A percentile compares a stretch with the other conserved stretches of the same genome.
Evolutionary conservation across 2,329 filamentous ascomycete genomes (phyloP).

Genomic region (Mariannaea sp.): DNA sequence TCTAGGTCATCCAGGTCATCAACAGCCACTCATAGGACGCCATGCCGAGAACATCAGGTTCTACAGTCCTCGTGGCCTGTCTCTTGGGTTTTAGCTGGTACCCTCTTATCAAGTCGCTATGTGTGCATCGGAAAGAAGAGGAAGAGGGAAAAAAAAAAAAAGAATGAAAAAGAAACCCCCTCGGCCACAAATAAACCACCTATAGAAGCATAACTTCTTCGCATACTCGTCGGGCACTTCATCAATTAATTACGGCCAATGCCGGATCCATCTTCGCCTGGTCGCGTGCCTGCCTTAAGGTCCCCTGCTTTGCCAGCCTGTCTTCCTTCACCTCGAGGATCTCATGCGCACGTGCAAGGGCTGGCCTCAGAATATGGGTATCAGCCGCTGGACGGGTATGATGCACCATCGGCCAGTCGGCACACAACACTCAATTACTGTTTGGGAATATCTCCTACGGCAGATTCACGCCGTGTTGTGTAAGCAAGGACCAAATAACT

Average conservation of each 20-base stretch:
- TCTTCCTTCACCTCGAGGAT: neutral
- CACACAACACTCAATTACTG: too few species aligned
- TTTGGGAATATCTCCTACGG: too few species aligned
- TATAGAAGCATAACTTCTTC: too few species aligned
- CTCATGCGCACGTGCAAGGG: neutral
- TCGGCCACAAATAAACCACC: neutral
- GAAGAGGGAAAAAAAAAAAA: neutral
- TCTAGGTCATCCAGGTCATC: neutral
- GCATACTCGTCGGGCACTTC: neutral
- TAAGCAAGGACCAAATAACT: too few species aligned
- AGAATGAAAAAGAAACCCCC: neutral
- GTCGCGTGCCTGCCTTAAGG: conserved; percentile 13
- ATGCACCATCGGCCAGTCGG: too few species aligned
- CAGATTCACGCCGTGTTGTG: too few species aligned
- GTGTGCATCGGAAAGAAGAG: neutral
- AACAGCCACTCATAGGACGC: conserved; percentile 1
- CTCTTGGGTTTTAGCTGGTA: neutral
- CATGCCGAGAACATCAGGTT: too few species aligned
- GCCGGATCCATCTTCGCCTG: neutral
- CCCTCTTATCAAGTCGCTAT: neutral
- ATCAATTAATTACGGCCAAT: neutral
- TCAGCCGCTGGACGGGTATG: too few species aligned
- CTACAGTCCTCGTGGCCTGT: neutral
- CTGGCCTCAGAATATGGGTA: neutral
- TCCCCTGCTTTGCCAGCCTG: conserved; percentile 7